Conservation (phyloP, 495 filamentous ascomycete genomes). For the Durotheca rogersii region DNA sequence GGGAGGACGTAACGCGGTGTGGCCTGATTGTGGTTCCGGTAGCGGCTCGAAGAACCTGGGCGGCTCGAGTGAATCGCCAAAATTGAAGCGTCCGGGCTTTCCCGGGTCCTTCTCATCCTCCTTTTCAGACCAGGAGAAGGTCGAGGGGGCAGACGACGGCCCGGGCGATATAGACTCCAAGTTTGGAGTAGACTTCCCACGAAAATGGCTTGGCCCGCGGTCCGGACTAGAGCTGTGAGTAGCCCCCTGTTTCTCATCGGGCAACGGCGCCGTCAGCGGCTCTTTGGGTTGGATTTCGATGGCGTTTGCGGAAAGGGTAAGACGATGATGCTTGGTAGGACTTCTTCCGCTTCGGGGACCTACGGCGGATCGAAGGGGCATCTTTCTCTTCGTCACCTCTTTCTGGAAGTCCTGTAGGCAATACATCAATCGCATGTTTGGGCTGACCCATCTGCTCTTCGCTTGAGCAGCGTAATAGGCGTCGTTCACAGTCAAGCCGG, state of each 20-base stretch:
- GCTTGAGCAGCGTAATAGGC: conserved; percentile 88
- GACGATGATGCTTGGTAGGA: conserved; percentile 49
- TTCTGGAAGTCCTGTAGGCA: conserved; percentile 91
- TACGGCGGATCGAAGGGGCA: conserved; percentile 41
- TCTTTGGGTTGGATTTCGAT: conserved; percentile 47
- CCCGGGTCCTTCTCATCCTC: conserved; percentile 41
- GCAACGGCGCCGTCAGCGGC: conserved; percentile 53
- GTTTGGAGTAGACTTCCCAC: conserved; percentile 44
- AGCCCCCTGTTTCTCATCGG: conserved; percentile 40
- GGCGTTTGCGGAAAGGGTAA: conserved; percentile 54
- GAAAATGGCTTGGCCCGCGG: conserved; percentile 38
- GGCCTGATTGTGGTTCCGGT: conserved; percentile 21
- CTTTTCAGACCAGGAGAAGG: conserved; percentile 51
- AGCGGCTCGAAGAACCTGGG: conserved; percentile 36
- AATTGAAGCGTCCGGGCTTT: conserved; percentile 40
- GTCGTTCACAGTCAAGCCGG: conserved; percentile 82
- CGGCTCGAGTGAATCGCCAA: conserved; percentile 33
- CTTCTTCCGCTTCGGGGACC: conserved; percentile 50
- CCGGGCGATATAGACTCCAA: conserved; percentile 54
- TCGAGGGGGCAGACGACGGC: conserved; percentile 59
- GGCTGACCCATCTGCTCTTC: conserved; percentile 92
- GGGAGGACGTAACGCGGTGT: conserved; percentile 23
- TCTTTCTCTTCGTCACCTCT: conserved; percentile 57
- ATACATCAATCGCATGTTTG: conserved; percentile 98
- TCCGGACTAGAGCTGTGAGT: conserved; percentile 26